Base-by-base conservation (phyloP, 257 asterid genomes). In the Paulownia fortunei region DNA sequence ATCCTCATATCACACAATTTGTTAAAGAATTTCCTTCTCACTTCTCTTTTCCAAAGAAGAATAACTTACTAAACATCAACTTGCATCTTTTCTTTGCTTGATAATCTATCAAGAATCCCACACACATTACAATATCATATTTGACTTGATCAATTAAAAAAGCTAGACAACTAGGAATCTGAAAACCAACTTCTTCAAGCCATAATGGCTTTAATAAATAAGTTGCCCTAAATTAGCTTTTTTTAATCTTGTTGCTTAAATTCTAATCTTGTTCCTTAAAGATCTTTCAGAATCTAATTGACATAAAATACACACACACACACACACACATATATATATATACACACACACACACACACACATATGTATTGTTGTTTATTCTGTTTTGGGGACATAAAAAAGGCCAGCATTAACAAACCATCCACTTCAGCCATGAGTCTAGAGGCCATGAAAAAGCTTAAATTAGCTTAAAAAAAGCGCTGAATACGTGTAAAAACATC, bases 401-500 rank as follows among this genome's bases (percentile, higher is more conserved):
- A 55, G 37, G 30, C 32, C 47, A 52, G 58, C 62, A 59, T 42
- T 27, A 30, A 58, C 26, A 76, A 27, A 41, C 70, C 42, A 60
- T 8, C 18, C 52, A 41, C 69, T 41, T 30, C n/a, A 12, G 23
- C 39, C 77, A 39, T 54, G 39, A 49, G 58, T 37, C 46, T 23
- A 69, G 49, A 34, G 77, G 46, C 59, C 72, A 49, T 61, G 21
- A 23, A 27, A 62, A 60, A 34, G 8, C 23, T 24, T 8, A 61
- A 61, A 59, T 6, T 39, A 56, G 46, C 36, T 37, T 56, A 73
- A 73, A 15, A 37, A 58, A 58, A 58, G 65, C 1, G 47, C 7
- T 42, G 26, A 39, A 30, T 44, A 79, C 44, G 74, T 72, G 82
- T 44, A 39, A 63, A 68, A 72, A 79, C 74, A 72, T 63, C 32